phyloP scores from a whole-genome alignment of 2,329 filamentous ascomycete genomes.

The Paecilomyces fulvus region DNA sequence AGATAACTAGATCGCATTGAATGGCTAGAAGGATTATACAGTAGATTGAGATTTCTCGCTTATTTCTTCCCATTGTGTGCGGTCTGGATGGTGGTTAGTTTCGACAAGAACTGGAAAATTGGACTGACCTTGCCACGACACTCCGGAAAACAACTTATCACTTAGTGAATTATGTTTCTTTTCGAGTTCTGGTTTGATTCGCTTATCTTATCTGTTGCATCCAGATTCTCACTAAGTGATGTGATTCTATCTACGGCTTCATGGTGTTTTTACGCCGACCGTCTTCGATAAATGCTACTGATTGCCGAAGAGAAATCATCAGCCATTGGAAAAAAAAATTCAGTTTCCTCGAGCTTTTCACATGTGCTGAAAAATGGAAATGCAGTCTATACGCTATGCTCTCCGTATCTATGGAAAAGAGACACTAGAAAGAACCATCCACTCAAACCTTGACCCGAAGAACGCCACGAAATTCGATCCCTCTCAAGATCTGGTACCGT shows the following conservation, averaged over 20 bases:
- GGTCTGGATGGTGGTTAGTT: neutral
- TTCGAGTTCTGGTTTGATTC: too few species aligned
- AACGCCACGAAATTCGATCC: neutral
- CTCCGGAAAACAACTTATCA: too few species aligned
- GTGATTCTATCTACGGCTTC: too few species aligned
- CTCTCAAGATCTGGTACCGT: conserved; percentile 16
- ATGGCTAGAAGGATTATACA: neutral
- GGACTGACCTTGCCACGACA: neutral
- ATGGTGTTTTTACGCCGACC: too few species aligned
- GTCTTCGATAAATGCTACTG: neutral
- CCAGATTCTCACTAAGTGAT: too few species aligned
- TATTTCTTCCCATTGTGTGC: neutral
- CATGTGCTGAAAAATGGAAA: neutral
- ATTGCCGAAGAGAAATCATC: neutral
- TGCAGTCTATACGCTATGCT: neutral
- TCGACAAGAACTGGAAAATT: neutral
- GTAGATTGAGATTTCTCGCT: neutral
- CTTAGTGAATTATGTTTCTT: too few species aligned
- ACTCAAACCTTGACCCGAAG: neutral
- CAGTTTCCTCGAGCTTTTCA: neutral
- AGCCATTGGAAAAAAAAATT: neutral
- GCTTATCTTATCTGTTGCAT: too few species aligned
- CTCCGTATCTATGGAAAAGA: neutral
- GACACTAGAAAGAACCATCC: neutral
- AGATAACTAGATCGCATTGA: neutral